These are phyloP conservation scores for Aspergillus hancockii DNA, from an alignment of 495 filamentous ascomycete species.

Conservation along the genomic window DNA sequence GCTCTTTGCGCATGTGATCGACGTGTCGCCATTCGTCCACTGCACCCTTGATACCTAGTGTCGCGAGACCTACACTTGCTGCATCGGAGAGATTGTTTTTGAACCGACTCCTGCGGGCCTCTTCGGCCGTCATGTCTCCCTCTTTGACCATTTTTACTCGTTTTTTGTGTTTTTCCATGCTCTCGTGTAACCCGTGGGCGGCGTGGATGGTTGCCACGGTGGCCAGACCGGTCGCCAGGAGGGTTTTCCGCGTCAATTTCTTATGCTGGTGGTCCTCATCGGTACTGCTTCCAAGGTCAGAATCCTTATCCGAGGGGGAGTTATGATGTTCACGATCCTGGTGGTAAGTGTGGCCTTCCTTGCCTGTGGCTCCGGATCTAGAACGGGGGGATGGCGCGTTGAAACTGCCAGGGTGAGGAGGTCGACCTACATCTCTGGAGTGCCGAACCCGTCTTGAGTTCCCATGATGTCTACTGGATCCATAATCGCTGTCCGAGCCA, in stretches of 20 bases:
- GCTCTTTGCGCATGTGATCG: slow-evolving; percentile 58
- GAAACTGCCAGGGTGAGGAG: slow-evolving; percentile 9
- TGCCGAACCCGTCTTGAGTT: slow-evolving; percentile 43
- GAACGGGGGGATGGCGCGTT: slow-evolving; percentile 6
- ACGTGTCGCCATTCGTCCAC: slow-evolving; percentile 73
- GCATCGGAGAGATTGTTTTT: slow-evolving; percentile 76
- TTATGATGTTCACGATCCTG: slow-evolving; percentile 29
- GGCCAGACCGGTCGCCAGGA: slow-evolving; percentile 80
- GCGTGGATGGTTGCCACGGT: slow-evolving; percentile 89
- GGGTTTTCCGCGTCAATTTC: slow-evolving; percentile 82
- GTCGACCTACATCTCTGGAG: slow-evolving; percentile 55
- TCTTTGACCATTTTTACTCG: slow-evolving; percentile 69
- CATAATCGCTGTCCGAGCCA: slow-evolving; percentile 49
- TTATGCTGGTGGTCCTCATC: slow-evolving; percentile 73
- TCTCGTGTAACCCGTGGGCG: slow-evolving; percentile 74
- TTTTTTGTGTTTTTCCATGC: slow-evolving; percentile 71
- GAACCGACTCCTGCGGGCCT: slow-evolving; percentile 72
- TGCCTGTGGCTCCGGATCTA: slow-evolving; percentile 16
- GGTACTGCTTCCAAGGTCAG: slow-evolving; percentile 69
- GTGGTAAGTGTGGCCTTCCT: slow-evolving; percentile 20
- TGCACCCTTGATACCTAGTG: slow-evolving; percentile 82
- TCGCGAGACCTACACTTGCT: slow-evolving; percentile 79
- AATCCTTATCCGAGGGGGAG: slow-evolving; percentile 44
- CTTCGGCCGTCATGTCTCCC: slow-evolving; percentile 70
- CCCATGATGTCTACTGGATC: slow-evolving; percentile 33